Conservation (phyloP, 2,329 filamentous ascomycete species). For the Fusarium oligoseptatum region DNA sequence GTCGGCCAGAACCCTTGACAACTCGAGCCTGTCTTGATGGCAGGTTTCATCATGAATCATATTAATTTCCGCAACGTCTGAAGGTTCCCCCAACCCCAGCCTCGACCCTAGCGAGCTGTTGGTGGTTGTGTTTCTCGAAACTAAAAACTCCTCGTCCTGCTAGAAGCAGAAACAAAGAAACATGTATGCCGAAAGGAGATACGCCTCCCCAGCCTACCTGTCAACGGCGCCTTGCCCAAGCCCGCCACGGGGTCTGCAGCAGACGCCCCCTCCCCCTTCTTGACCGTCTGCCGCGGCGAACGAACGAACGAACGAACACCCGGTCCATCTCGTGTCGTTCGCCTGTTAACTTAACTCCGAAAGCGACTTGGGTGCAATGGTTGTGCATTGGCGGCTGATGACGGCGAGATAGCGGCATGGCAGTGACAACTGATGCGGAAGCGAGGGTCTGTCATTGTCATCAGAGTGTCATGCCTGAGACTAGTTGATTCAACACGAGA, state of each 20-base stretch:
- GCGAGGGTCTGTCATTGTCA: neutral
- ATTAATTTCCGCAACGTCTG: slow-evolving; percentile 24
- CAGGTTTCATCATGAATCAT: slow-evolving; percentile 35
- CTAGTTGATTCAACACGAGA: neutral
- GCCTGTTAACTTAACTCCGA: slow-evolving; percentile 14
- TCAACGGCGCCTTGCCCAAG: slow-evolving; percentile 29
- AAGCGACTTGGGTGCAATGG: slow-evolving; percentile 26
- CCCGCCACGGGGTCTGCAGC: slow-evolving; percentile 31
- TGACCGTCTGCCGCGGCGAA: slow-evolving; percentile 36
- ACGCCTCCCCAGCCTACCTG: slow-evolving; percentile 31
- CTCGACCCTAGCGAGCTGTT: slow-evolving; percentile 6
- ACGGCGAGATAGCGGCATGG: neutral
- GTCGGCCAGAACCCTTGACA: neutral
- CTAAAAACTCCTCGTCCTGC: slow-evolving; percentile 4
- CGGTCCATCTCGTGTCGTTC: slow-evolving; percentile 33
- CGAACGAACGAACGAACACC: slow-evolving; percentile 18
- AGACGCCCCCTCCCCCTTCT: slow-evolving; percentile 18
- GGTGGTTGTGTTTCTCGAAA: slow-evolving; percentile 5
- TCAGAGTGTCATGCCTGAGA: neutral
- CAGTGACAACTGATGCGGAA: neutral
- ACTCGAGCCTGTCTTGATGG: slow-evolving; percentile 13
- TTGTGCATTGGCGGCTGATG: neutral
- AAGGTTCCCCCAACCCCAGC: neutral
- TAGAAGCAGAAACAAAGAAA: slow-evolving; percentile 6
- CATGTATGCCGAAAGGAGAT: slow-evolving; percentile 25